Conservation (phyloP, 208 protist species). For the Leishmania mexicana region DNA sequence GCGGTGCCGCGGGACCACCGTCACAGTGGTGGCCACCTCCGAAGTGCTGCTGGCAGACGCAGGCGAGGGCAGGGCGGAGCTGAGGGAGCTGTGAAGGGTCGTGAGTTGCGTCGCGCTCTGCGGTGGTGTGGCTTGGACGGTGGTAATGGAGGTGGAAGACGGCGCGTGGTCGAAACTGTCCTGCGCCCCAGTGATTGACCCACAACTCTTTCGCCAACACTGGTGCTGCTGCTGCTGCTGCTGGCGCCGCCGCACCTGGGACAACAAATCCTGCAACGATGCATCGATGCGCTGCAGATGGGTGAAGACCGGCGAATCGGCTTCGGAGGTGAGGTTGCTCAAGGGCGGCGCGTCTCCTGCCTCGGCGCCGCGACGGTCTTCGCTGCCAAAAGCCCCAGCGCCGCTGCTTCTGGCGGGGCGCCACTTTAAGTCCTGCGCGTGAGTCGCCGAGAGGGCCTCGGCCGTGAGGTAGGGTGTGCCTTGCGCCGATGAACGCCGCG, state of each 20-base stretch:
- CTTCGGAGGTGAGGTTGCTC: slow-evolving; percentile 15
- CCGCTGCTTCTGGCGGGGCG: neutral
- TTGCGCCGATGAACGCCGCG: slow-evolving; percentile 9
- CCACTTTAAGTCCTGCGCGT: neutral
- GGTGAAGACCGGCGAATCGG: slow-evolving; percentile 18
- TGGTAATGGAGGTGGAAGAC: neutral
- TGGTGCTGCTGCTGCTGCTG: neutral
- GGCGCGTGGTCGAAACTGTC: neutral
- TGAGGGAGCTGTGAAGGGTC: neutral
- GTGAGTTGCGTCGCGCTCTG: too few relatives aligned
- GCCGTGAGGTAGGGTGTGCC: neutral
- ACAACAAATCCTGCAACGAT: slow-evolving; percentile 19
- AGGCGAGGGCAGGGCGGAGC: neutral
- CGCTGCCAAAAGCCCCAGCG: neutral
- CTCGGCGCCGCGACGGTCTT: neutral
- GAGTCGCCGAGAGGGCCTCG: neutral
- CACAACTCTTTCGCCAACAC: too few relatives aligned
- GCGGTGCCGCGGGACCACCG: neutral
- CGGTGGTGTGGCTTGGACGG: neutral
- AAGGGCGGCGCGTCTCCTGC: neutral
- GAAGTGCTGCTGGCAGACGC: neutral
- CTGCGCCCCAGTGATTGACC: neutral
- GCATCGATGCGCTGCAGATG: slow-evolving; percentile 25
- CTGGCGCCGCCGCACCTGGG: slow-evolving; percentile 12
- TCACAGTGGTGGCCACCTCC: neutral